These are phyloP conservation scores for Umbellularia californica DNA, from an alignment of 164 flowering plant species.

Conservation along the genomic window DNA sequence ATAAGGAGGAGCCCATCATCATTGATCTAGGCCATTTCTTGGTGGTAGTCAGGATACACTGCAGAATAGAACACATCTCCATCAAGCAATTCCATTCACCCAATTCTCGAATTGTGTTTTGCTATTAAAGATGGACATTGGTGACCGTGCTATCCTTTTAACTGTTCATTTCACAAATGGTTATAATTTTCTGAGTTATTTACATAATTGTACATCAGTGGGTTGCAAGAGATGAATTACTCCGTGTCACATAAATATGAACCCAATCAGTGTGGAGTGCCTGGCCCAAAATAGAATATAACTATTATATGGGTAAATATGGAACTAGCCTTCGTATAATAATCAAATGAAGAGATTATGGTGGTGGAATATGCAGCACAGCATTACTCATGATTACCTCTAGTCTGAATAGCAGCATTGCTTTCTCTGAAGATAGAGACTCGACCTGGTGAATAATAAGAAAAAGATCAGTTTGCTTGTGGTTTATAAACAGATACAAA, in stretches of 20 bases:
- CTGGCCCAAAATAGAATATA: not conserved
- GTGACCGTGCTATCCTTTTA: not conserved
- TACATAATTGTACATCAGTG: not conserved
- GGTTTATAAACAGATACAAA: not conserved
- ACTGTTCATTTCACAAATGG: not conserved
- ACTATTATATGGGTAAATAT: not conserved
- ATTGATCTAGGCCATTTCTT: not conserved
- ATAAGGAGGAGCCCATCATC: not conserved
- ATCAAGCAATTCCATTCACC: not conserved
- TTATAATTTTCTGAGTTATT: no score
- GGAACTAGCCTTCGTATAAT: not conserved
- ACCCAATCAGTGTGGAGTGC: not conserved
- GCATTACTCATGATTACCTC: slow-evolving; percentile 49
- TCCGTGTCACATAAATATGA: not conserved
- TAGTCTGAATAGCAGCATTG: slow-evolving; percentile 63
- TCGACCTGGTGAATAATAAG: slow-evolving; percentile 52
- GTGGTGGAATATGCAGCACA: not conserved
- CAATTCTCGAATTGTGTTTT: not conserved
- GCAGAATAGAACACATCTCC: not conserved
- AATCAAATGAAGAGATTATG: not conserved
- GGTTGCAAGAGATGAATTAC: not conserved
- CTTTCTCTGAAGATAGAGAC: slow-evolving; percentile 88
- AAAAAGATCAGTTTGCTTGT: not conserved
- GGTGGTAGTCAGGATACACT: not conserved
- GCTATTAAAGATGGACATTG: not conserved